These are phyloP conservation scores for Plenodomus lindquistii DNA, from an alignment of 2,329 filamentous ascomycete genomes.

Conservation along the genomic window DNA sequence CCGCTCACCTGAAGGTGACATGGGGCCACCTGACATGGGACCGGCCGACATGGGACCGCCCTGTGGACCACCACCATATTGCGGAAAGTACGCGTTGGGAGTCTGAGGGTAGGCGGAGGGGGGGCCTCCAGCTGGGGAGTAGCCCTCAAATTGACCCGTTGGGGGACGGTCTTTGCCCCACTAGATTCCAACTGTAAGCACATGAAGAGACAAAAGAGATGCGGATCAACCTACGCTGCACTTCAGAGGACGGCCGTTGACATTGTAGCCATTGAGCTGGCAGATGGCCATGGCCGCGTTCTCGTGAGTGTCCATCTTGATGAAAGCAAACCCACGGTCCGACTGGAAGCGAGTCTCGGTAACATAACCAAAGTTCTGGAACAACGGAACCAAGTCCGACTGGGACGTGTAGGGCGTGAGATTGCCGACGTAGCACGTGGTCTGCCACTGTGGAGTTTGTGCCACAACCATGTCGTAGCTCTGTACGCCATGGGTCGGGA, in stretches of 20 bases:
- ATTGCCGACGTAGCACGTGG: conserved; percentile 97
- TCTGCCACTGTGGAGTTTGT: conserved; percentile 97
- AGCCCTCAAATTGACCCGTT: conserved; percentile 79
- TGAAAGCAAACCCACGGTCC: conserved; percentile 95
- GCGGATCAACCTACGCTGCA: conserved; percentile 79
- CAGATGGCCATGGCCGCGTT: conserved; percentile 98
- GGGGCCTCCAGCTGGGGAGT: conserved; percentile 74
- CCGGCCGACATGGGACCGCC: conserved; percentile 58
- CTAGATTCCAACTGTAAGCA: conserved; percentile 56
- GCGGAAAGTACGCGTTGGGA: conserved; percentile 83
- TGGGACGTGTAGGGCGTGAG: conserved; percentile 97
- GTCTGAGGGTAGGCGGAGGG: conserved; percentile 76
- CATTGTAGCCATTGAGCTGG: conserved; percentile 95
- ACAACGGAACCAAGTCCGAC: conserved; percentile 93
- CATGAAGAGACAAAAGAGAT: conserved; percentile 21
- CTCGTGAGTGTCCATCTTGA: conserved; percentile 99
- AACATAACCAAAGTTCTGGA: conserved; percentile 98
- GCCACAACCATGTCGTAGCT: conserved; percentile 96
- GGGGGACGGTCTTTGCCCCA: conserved; percentile 99
- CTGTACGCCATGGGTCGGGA: conserved; percentile 93
- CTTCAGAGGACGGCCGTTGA: conserved; percentile 94
- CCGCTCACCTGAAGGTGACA: conserved; percentile 62
- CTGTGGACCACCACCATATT: conserved; percentile 75
- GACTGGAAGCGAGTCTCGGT: conserved; percentile 98
- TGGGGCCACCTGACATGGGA: conserved; percentile 59